A percentile compares a stretch with the other conserved stretches of the same genome.
Evolutionary conservation across 306 rosid genomes (phyloP).

Genomic region (Alnus glutinosa): DNA sequence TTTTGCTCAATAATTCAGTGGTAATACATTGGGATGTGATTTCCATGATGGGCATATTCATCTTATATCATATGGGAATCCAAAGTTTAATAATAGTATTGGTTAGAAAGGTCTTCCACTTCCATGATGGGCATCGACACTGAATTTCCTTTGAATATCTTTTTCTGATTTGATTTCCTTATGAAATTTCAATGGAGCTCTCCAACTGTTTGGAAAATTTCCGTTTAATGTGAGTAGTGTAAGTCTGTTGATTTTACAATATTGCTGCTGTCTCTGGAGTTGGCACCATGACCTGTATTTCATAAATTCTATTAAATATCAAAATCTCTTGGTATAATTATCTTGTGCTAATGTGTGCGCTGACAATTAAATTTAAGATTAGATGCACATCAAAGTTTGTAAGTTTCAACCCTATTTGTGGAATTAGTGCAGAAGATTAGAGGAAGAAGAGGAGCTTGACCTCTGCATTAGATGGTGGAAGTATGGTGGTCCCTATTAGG

Average conservation of each 20-base stretch:
- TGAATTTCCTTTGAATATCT: not conserved
- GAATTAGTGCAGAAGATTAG: conserved; percentile 28
- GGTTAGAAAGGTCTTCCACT: not conserved
- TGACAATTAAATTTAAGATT: not conserved
- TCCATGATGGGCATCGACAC: not conserved
- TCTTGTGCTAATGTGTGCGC: not conserved
- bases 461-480: conserved; percentile 63
- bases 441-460: conserved; percentile 30
- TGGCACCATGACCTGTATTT: not conserved
- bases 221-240: not conserved
- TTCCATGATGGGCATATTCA: not conserved
- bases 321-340: not conserved
- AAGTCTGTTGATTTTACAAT: not conserved
- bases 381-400: conserved; percentile 2
- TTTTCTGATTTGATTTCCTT: not conserved
- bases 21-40: not conserved
- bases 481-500: conserved; percentile 91
- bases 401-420: conserved; percentile 12
- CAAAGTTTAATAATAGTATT: not conserved
- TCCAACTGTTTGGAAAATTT: not conserved
- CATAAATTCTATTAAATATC: not conserved
- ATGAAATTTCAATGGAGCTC: not conserved
- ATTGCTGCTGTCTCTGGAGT: not conserved
- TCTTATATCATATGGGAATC: not conserved
- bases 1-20: not conserved